phyloP scores from a whole-genome alignment of 2,329 filamentous ascomycete species.

The Emmonsia crescens region DNA sequence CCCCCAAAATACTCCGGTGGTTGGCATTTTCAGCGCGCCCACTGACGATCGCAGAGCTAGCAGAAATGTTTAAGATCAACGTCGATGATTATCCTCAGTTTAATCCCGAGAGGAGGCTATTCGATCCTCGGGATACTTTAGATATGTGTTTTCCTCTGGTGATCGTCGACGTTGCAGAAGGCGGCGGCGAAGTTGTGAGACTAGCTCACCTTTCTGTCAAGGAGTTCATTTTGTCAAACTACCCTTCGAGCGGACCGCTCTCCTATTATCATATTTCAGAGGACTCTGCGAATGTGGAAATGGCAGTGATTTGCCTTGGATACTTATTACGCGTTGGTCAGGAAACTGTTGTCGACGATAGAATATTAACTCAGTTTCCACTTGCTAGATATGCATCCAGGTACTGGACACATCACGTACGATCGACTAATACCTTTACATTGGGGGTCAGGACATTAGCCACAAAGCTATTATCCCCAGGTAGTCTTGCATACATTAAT shows the following conservation, averaged over 20 bases:
- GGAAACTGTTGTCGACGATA: background rate
- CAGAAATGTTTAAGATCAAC: conserved; percentile 22
- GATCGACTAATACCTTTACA: background rate
- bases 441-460: background rate
- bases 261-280: background rate
- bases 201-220: conserved; percentile 18
- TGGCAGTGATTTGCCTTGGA: conserved; percentile 17
- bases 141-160: conserved; percentile 8
- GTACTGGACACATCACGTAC: background rate
- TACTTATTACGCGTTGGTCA: conserved; percentile 15
- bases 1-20: conserved; percentile 18
- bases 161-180: background rate
- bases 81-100: conserved; percentile 13
- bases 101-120: conserved; percentile 18
- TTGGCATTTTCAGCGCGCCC: conserved; percentile 18
- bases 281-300: conserved; percentile 7
- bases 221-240: conserved; percentile 8
- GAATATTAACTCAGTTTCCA: background rate
- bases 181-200: conserved; percentile 10
- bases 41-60: conserved; percentile 18
- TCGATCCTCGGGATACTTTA: conserved; percentile 13
- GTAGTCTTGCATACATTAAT: background rate
- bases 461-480: background rate
- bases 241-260: background rate
- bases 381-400: background rate